Conservation (phyloP, 495 filamentous ascomycete species). For the Tuber aestivum region DNA sequence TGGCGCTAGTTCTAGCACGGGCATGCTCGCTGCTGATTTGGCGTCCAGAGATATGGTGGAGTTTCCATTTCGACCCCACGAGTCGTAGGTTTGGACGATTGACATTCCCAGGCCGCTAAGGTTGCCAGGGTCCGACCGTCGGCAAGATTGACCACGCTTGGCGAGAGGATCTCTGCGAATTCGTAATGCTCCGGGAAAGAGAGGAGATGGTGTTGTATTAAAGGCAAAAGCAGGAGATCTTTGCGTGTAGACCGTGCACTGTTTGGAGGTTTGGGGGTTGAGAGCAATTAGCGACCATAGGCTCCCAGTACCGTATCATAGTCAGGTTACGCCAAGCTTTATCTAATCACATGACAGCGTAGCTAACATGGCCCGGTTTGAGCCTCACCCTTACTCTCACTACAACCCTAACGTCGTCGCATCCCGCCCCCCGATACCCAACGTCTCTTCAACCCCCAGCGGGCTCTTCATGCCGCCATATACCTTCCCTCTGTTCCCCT, state of each 20-base stretch:
- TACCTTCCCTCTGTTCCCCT: background rate
- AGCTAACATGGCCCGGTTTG: background rate
- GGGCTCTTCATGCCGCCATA: background rate
- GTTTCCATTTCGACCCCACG: slow-evolving; percentile 36
- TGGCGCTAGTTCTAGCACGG: slow-evolving; percentile 17
- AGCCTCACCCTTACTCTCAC: background rate
- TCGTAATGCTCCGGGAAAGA: background rate
- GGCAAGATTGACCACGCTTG: background rate
- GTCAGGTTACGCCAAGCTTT: background rate
- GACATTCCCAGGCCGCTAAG: slow-evolving; percentile 17
- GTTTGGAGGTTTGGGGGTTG: background rate
- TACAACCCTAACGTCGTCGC: slow-evolving; percentile 24
- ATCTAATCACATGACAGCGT: background rate
- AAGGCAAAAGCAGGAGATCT: background rate
- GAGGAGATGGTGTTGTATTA: background rate
- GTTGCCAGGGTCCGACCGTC: background rate
- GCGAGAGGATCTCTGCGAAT: background rate
- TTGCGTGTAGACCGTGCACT: background rate
- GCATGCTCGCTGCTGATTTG: slow-evolving; percentile 33
- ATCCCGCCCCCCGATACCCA: slow-evolving; percentile 10
- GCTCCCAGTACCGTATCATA: background rate
- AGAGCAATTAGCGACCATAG: background rate
- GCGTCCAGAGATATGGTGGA: slow-evolving; percentile 38
- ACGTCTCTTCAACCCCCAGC: slow-evolving; percentile 1
- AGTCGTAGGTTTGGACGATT: slow-evolving; percentile 40